Evolutionary conservation across 1,284 basidiomycete species (phyloP).

Genomic region (Phylloboletellus chloephorus): DNA sequence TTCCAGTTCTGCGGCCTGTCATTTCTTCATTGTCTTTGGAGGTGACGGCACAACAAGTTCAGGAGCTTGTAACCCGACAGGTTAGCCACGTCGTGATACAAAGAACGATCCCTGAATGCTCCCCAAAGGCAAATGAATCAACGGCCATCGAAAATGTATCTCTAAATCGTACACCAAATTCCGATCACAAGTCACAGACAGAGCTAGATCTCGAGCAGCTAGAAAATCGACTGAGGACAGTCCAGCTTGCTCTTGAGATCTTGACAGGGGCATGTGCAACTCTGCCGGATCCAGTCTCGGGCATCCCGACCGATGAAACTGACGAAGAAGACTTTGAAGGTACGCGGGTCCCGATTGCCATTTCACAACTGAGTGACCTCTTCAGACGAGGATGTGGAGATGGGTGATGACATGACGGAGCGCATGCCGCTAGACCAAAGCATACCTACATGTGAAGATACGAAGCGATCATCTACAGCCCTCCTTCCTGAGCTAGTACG

Average conservation of each 20-base stretch:
- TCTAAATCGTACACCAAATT: constrained; percentile 55
- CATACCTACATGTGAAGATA: constrained; percentile 14
- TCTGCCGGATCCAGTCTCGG: constrained; percentile 64
- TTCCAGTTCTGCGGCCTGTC: constrained; percentile 69
- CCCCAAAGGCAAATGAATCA: constrained; percentile 41
- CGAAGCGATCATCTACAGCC: constrained; percentile 27
- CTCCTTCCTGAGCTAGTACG: constrained; percentile 49
- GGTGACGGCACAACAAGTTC: constrained; percentile 48
- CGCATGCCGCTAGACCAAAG: constrained; percentile 31
- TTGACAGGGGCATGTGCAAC: constrained; percentile 86
- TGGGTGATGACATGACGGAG: constrained; percentile 36
- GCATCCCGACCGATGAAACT: constrained; percentile 28
- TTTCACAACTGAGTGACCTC: background rate
- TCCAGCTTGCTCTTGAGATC: constrained; percentile 79
- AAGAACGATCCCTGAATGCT: constrained; percentile 4
- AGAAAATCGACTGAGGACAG: constrained; percentile 67
- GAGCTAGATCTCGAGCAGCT: constrained; percentile 71
- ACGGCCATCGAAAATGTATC: constrained; percentile 50
- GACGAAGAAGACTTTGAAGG: constrained; percentile 39
- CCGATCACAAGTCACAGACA: constrained; percentile 65
- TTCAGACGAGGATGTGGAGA: constrained; percentile 25
- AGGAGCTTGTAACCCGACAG: constrained; percentile 51
- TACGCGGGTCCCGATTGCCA: constrained; percentile 1
- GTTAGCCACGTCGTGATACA: constrained; percentile 32
- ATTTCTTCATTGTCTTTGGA: constrained; percentile 59